Base-by-base conservation (phyloP, 2,329 filamentous ascomycete species). In the Lachnellula subtilissima region DNA sequence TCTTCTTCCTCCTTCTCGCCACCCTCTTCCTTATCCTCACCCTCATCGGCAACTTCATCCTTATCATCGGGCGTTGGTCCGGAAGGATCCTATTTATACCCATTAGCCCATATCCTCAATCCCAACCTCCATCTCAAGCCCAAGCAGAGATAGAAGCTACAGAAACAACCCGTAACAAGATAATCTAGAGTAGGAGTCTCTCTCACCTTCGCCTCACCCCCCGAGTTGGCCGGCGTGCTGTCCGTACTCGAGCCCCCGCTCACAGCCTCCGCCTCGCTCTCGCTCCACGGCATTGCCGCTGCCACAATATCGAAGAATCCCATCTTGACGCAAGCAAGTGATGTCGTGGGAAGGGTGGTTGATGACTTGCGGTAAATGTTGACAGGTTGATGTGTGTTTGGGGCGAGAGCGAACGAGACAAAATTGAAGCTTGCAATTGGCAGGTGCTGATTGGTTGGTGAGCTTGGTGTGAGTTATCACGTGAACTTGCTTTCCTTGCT, bases 241-340 rank as follows among this genome's bases (percentile, higher is more conserved):
- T 53, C 43, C 17, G 47, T 58, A 52, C 52, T 58, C 14, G 42
- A 51, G 54, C 59, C 23, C 4, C 14, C 48, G 25, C 25, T 48
- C 25, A 48, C 54, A 22, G 83, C 83, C 75, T 87, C 84, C 65
- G 84, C 84, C 72, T 86, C 80, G 65, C 78, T 83, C 64, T 79
- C 79, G 71, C 76, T 77, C 84, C 84, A 87, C 71, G 84, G 84
- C 75, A 79, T 77, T 65, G 80, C 83, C 61, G 83, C 83, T 75
- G 85, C 82, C 69, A 85, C 75, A 70, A 87, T 75, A 73, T 86
- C 82, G 81, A 83, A 86, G 76, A 86, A 78, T 76, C 82, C 83
- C 84, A 87, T 87, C 73, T 61, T 68, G 49, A 37, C 32, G 12
- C 22, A 15, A 7, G 37, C 14, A 6, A n/a, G 11, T 42, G 15